phyloP scores from a whole-genome alignment of 2,329 filamentous ascomycete genomes.

The Cytospora leucostoma region DNA sequence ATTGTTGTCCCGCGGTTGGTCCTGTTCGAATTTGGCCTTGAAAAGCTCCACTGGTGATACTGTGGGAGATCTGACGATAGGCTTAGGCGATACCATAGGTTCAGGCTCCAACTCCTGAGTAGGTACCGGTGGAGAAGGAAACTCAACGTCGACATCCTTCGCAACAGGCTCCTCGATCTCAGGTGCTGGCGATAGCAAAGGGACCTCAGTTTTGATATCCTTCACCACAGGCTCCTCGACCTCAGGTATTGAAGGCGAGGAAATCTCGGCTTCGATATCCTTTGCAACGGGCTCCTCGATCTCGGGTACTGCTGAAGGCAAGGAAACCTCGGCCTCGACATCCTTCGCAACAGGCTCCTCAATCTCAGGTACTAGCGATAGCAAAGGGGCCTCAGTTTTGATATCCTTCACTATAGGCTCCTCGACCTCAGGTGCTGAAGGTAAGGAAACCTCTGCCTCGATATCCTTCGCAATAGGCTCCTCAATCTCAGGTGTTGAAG shows the following conservation, averaged over 20 bases:
- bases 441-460: no score
- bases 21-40: slow-evolving; percentile 22
- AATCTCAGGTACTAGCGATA: no score
- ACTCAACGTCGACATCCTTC: slow-evolving; percentile 24
- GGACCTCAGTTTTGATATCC: slow-evolving; percentile 7
- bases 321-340: slow-evolving; percentile 6
- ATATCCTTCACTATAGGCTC: no score
- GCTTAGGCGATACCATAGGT: slow-evolving; percentile 33
- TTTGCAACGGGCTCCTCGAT: neutral
- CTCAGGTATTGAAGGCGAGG: slow-evolving; percentile 27
- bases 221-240: neutral
- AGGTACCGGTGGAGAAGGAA: slow-evolving; percentile 7
- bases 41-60: slow-evolving; percentile 29
- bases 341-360: no score
- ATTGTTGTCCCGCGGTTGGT: slow-evolving; percentile 13
- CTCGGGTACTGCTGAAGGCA: neutral
- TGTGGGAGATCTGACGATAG: slow-evolving; percentile 32
- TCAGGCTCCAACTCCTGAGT: slow-evolving; percentile 10
- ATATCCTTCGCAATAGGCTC: no score
- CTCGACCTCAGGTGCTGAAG: no score
- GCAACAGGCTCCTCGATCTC: slow-evolving; percentile 15
- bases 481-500: neutral
- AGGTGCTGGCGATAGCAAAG: slow-evolving; percentile 20
- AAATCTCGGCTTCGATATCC: slow-evolving; percentile 8
- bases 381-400: no score